Conservation (phyloP, 169 alveolate genomes). For the Plasmodium billcollinsi region DNA sequence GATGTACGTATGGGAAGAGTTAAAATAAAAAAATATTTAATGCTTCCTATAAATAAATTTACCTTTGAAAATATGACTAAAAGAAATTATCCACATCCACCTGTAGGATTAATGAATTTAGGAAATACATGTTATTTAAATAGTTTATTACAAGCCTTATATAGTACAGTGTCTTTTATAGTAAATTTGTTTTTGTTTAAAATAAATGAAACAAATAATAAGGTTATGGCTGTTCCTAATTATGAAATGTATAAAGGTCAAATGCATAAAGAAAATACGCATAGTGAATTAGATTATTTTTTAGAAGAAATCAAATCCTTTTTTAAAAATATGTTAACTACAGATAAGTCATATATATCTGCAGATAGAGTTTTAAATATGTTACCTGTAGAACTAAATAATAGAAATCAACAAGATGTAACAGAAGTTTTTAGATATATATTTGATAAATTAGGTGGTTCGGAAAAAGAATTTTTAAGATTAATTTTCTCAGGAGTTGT, state of each 20-base stretch:
- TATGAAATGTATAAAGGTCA: neutral
- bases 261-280: neutral
- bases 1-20: neutral
- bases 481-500: conserved; percentile 86
- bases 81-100: conserved; percentile 42
- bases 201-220: neutral
- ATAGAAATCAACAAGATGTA: conserved; percentile 86
- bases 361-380: conserved; percentile 77
- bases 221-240: neutral
- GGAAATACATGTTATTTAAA: conserved; percentile 98
- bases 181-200: conserved; percentile 63
- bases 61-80: conserved; percentile 31
- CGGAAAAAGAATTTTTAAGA: conserved; percentile 79
- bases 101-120: conserved; percentile 92
- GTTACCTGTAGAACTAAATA: conserved; percentile 79
- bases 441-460: conserved; percentile 83
- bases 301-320: conserved; percentile 55
- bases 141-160: conserved; percentile 94
- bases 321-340: conserved; percentile 79
- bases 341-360: conserved; percentile 73
- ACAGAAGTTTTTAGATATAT: conserved; percentile 83
- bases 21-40: conserved; percentile 35
- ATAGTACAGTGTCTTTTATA: conserved; percentile 90
- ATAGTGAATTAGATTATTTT: neutral
- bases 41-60: conserved; percentile 20